Evolutionary conservation across 768 basidiomycete genomes (phyloP), one percentile per base, ranked within the genome.

Genomic region (Saitozyma podzolica): DNA sequence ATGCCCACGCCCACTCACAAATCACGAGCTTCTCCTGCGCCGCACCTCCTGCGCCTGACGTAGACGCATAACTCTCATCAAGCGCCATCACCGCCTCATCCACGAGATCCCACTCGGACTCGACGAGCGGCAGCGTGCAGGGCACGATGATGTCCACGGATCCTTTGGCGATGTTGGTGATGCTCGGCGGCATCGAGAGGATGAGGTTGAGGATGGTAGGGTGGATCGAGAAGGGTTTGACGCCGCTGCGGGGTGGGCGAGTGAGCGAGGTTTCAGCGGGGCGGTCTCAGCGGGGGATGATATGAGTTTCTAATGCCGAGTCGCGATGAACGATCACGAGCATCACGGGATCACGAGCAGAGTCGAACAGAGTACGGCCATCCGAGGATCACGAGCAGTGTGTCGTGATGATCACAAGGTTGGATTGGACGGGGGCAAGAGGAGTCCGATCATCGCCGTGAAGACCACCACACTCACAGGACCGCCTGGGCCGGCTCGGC

Each of bases 131-230:
- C 13, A 16, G 19, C 7, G 64, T 66, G 8, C 50, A 65, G 6
- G 72, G 74, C 11, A 76, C 66, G 58, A 76, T 67, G 47, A 76
- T 73, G 54, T 75, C 74, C 13, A 73, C 67, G 11, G 71, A 64
- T 39, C 63, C 58, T 41, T 73, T 68, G 41, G 67, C 66, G 54
- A 65, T 64, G 40, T 68, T 72, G 50, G 69, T 65, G 56, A 76
- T 61, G 43, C 56, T 53, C 6, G 74, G 72, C 10, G 69, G 62
- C 14, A 62, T 60, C 5, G 63, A 62, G 6, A 68, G 50, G 2
- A 68, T 60, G 45, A 71, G 54, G 57, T 73, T 67, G 50, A 76
- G 70, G 56, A 73, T 58, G n/a, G 72, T 72, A 8, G 74, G 72
- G 54, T 75, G 74, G 54, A 73, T 75, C 9, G 69, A 62, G 55